Conservation (phyloP, 1,139 yeast species). For the Suhomyces terraborum region DNA sequence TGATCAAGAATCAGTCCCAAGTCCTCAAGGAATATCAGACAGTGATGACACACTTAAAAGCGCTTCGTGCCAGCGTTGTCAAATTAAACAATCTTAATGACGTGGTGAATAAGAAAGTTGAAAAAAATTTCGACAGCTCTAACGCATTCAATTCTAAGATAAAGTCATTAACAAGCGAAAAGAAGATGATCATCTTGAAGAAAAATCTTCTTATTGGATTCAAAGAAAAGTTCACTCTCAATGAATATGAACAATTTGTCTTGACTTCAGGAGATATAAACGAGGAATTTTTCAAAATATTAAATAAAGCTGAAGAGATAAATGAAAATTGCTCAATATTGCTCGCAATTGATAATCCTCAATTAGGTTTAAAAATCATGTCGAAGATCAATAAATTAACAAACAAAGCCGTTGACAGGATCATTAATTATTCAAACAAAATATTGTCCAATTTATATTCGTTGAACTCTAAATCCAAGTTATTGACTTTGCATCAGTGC, state of each 20-base stretch:
- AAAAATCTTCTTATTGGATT: slow-evolving; percentile 59
- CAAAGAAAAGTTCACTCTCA: slow-evolving; percentile 65
- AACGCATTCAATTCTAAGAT: slow-evolving; percentile 38
- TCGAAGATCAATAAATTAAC: slow-evolving; percentile 56
- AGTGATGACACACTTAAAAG: slow-evolving; percentile 48
- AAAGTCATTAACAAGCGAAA: slow-evolving; percentile 41
- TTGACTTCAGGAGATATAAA: slow-evolving; percentile 47
- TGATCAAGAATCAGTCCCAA: slow-evolving; percentile 60
- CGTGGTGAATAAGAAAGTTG: slow-evolving; percentile 41
- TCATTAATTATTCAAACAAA: slow-evolving; percentile 39
- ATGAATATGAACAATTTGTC: slow-evolving; percentile 68
- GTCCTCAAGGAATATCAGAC: slow-evolving; percentile 66
- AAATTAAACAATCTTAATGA: slow-evolving; percentile 39
- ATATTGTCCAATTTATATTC: slow-evolving; percentile 40
- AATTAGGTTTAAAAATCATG: slow-evolving; percentile 71
- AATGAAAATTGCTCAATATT: slow-evolving; percentile 69
- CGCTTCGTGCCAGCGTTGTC: slow-evolving; percentile 42
- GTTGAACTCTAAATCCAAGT: slow-evolving; percentile 31
- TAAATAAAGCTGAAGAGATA: slow-evolving; percentile 63
- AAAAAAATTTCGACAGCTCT: slow-evolving; percentile 25
- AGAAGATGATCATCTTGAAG: slow-evolving; percentile 49
- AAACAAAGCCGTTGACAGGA: slow-evolving; percentile 53
- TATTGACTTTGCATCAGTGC: slow-evolving; percentile 37
- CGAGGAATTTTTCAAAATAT: slow-evolving; percentile 60
- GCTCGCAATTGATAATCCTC: slow-evolving; percentile 68